Conservation (phyloP, 345 rosid genomes). For the Mercurialis annua region DNA sequence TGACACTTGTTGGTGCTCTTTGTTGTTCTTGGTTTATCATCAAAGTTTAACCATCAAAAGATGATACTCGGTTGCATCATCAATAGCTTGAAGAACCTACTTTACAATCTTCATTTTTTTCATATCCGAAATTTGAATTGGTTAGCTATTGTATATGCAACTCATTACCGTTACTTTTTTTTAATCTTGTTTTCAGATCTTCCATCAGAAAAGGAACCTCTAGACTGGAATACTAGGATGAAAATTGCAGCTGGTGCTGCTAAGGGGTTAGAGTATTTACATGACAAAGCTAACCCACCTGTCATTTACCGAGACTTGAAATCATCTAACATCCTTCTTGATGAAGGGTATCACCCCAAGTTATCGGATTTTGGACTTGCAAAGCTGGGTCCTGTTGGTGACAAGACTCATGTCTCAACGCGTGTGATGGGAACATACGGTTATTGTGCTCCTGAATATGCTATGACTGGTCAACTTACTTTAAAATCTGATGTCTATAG, state of each 20-base stretch:
- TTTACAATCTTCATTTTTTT: not conserved
- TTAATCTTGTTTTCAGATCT: slow-evolving; percentile 50
- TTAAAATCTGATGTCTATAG: slow-evolving; percentile 94
- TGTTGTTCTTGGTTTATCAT: not conserved
- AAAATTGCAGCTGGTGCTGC: slow-evolving; percentile 99
- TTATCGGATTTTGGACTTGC: slow-evolving; percentile 97
- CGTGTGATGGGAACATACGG: slow-evolving; percentile 99
- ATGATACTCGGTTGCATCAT: not conserved
- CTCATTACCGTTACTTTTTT: slow-evolving; percentile 9
- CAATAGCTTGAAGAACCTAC: not conserved
- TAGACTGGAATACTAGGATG: slow-evolving; percentile 98
- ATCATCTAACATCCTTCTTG: slow-evolving; percentile 93
- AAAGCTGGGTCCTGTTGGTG: slow-evolving; percentile 96
- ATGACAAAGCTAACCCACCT: slow-evolving; percentile 95
- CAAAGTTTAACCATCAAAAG: not conserved
- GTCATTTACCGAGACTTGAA: slow-evolving; percentile 94
- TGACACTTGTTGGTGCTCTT: not conserved
- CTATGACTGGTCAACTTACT: slow-evolving; percentile 98
- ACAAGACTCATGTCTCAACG: slow-evolving; percentile 95
- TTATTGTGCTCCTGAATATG: slow-evolving; percentile 98
- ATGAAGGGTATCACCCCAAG: slow-evolving; percentile 87
- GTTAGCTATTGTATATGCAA: not conserved
- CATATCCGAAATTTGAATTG: not conserved
- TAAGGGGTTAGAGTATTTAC: slow-evolving; percentile 92
- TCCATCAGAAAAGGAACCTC: slow-evolving; percentile 71